Percentiles rank a stretch among this genome's conserved stretches.
Evolutionary conservation across 495 filamentous ascomycete species (phyloP).

Genomic region (Aspergillus conjunctus): DNA sequence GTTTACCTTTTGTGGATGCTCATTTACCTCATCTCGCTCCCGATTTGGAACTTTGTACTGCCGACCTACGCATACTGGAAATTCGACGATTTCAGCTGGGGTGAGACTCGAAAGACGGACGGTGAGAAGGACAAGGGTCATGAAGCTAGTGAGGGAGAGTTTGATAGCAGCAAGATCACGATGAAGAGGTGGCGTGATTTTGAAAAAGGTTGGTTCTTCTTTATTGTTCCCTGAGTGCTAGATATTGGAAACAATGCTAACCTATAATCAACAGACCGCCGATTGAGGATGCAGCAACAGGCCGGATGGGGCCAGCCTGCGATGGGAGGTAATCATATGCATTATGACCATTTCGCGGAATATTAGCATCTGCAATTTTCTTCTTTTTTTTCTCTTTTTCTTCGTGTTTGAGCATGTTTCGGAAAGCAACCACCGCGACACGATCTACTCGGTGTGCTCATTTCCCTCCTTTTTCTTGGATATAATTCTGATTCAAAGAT

Average conservation of each 20-base stretch:
- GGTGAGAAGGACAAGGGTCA: conserved; percentile 86
- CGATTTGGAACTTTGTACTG: conserved; percentile 97
- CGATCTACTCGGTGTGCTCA: conserved; percentile 6
- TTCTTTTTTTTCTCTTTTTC: conserved; percentile 5
- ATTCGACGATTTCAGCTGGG: conserved; percentile 99
- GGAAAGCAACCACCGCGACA: background rate
- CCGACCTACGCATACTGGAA: conserved; percentile 98
- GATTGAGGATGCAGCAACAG: conserved; percentile 24
- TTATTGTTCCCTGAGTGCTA: conserved; percentile 15
- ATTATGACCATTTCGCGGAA: conserved; percentile 25
- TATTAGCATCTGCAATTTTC: conserved; percentile 17
- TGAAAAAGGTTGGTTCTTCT: conserved; percentile 63
- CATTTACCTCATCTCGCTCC: conserved; percentile 90
- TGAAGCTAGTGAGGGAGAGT: conserved; percentile 89
- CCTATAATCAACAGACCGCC: conserved; percentile 27
- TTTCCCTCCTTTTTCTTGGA: conserved; percentile 10
- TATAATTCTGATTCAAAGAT: conserved; percentile 5
- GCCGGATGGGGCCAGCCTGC: conserved; percentile 22
- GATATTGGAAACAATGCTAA: background rate
- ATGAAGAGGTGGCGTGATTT: conserved; percentile 99
- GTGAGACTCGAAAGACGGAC: conserved; percentile 93
- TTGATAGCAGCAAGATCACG: conserved; percentile 96
- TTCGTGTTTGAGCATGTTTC: background rate
- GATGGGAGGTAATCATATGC: conserved; percentile 19
- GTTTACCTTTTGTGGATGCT: conserved; percentile 97